Base-by-base conservation (phyloP, 2,329 filamentous ascomycete species). In the Fusarium longipes region DNA sequence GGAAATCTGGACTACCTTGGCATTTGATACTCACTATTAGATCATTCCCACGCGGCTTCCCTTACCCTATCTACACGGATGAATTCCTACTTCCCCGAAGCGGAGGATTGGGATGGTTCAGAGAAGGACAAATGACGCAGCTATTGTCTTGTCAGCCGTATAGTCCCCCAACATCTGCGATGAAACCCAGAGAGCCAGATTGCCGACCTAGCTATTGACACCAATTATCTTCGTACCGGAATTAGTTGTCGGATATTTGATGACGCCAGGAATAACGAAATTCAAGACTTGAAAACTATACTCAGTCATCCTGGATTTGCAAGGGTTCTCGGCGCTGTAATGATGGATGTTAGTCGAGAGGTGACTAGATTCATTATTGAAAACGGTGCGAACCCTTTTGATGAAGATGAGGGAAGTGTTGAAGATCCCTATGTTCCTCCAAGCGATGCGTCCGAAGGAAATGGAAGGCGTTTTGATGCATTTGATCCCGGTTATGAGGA, bases 151-250 rank as follows among this genome's bases (percentile, higher is more conserved):
- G 43, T 77, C 10, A 72, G 72, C 5, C 63, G 70, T 5, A 70
- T 67, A 8, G 67, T 79, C 12, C 69, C 75, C 2, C 44, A 67
- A 50, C 39, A 70, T 2, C 59, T 75, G 20, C 48, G 33, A 1
- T 38, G 64, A 1, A 63, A 45, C 2, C 50, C 33, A 3, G 50
- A 7, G 5, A 51, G 6, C 12, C 22, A 4, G 22, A 52, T 83
- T 20, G 57, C 74, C 4, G 79, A 80, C 44, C 63, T 83, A 4
- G 33, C 76, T 7, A 15, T 82, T 8, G 76, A 81, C 42, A 70
- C 58, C 6, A 67, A 77, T 38, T 40, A 67, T 3, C 64, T 80
- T 7, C 10, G 54, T 3, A 77, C 74, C 0, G 77, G 79, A 0
- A 67, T 81, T 2, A 78, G 54, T 8, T 50, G 57, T 1, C 57